Percentiles rank a stretch among this genome's conserved stretches.
These are phyloP conservation scores for Colletotrichum godetiae DNA, from an alignment of 2,329 filamentous ascomycete species.

Conservation along the genomic window DNA sequence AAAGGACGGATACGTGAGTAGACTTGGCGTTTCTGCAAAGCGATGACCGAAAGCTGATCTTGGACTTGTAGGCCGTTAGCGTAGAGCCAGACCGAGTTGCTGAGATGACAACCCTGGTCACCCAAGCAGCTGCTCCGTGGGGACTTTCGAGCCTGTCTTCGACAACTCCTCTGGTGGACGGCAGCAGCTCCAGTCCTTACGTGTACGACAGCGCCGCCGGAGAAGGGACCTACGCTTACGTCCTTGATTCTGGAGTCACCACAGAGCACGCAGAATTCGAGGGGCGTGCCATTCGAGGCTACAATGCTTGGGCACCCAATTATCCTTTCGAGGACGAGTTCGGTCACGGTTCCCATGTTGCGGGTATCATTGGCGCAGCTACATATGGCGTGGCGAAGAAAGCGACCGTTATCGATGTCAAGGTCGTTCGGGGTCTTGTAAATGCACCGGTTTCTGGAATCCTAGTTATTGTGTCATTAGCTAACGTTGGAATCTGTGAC, in stretches of 20 bases:
- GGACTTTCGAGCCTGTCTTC: slow-evolving; percentile 56
- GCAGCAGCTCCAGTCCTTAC: slow-evolving; percentile 35
- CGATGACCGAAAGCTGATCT: no score
- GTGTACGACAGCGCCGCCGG: slow-evolving; percentile 38
- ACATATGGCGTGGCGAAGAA: slow-evolving; percentile 59
- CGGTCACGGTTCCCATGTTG: slow-evolving; percentile 57
- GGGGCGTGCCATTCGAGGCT: slow-evolving; percentile 52
- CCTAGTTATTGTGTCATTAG: no score
- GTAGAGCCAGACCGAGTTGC: slow-evolving; percentile 44
- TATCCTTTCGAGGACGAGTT: slow-evolving; percentile 28
- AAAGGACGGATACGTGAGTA: slow-evolving; percentile 43
- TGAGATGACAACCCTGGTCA: not conserved
- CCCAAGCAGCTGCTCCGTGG: slow-evolving; percentile 47
- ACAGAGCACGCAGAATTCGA: slow-evolving; percentile 50
- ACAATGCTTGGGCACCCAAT: slow-evolving; percentile 42
- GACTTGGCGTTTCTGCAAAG: slow-evolving; percentile 42
- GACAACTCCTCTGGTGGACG: slow-evolving; percentile 46
- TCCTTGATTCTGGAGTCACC: slow-evolving; percentile 43
- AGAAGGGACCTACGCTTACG: slow-evolving; percentile 40
- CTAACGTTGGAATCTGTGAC: slow-evolving; percentile 40
- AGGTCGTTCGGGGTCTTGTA: slow-evolving; percentile 37
- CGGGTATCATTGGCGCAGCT: slow-evolving; percentile 55
- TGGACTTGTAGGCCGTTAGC: slow-evolving; percentile 40
- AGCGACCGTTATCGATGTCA: slow-evolving; percentile 53
- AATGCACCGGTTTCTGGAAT: no score